Conservation (phyloP, 2,329 filamentous ascomycete species). For the Colletotrichum theobromicola region DNA sequence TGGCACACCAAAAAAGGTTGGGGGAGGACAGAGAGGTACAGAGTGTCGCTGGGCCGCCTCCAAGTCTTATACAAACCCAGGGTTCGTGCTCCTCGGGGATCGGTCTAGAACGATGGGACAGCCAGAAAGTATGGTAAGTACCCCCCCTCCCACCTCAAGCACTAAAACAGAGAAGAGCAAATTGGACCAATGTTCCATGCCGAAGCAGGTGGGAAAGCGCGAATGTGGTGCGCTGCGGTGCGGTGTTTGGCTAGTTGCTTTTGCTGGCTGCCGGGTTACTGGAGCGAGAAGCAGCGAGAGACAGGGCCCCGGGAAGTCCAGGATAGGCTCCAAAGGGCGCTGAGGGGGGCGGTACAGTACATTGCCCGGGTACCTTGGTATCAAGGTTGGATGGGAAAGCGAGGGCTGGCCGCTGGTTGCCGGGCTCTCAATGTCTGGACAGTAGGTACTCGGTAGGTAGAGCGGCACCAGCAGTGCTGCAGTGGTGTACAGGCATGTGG, state of each 20-base stretch:
- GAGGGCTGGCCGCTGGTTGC: not conserved
- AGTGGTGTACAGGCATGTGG: constrained; percentile 3
- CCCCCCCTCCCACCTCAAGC: not conserved
- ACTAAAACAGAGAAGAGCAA: not conserved
- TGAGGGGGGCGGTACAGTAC: not conserved
- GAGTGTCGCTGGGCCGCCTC: constrained; percentile 1
- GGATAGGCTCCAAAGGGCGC: not conserved
- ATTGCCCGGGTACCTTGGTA: not conserved
- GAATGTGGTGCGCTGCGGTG: not conserved
- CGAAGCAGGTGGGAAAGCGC: not conserved
- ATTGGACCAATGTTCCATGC: not conserved
- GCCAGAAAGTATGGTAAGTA: not conserved
- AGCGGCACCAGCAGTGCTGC: not conserved
- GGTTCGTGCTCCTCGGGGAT: constrained; percentile 5
- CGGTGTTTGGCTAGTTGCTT: not conserved
- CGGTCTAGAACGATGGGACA: not conserved
- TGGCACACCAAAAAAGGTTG: not conserved
- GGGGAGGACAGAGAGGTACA: no score
- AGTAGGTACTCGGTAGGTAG: not conserved
- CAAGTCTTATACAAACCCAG: constrained; percentile 19
- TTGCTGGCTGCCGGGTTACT: not conserved
- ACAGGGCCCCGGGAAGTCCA: not conserved
- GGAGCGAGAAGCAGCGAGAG: not conserved
- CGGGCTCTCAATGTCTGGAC: not conserved
- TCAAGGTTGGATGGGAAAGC: not conserved